Evolutionary conservation across 1,284 basidiomycete species (phyloP), one percentile per base, ranked within the genome.

Genomic region (Phlebopus sp.): DNA sequence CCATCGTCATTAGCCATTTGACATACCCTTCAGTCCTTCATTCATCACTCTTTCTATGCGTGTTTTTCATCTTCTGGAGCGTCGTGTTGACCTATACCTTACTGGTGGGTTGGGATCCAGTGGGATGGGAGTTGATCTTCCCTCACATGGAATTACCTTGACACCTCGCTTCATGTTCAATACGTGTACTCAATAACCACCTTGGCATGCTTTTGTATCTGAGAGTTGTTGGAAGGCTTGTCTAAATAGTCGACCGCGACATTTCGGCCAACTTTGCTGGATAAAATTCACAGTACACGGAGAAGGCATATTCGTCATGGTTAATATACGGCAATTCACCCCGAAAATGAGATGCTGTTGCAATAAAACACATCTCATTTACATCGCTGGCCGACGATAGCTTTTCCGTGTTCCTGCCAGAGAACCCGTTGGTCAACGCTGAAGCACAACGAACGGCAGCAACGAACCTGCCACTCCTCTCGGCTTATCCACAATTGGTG

Each of bases 401-500:
- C 71, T 58, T 78, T 84, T 42, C 87, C 87, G 58, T 90, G 88
- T 60, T 90, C 88, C 83, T 89, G 54, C 1, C 14, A 44, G 45
- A 45, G 44, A 44, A 21, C 18, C 25, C 31, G 35, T 25, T 36
- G 35, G 35, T 55, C 23, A 50, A 54, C 31, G 25, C 11, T 11
- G 2, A 18, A 18, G 25, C 29, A 11, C 42, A 46, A 44, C 38
- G 35, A 27, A n/a, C 14, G 56, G 45, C 10, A 4, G 18, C 6
- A 18, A 70, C 80, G 32, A 50, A 87, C 90, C 77, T 90, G 81
- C 85, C 90, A 95, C 63, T 96, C 92, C 66, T 94, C 91, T 62
- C 78, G 83, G 63, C 90, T 92, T 60, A 95, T 91, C 92, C 92
- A 95, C 32, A 95, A 71, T 61, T 97, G 94, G 68, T 98, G 94